phyloP scores from a whole-genome alignment of 2,329 filamentous ascomycete genomes.

The Botrytis fragariae region DNA sequence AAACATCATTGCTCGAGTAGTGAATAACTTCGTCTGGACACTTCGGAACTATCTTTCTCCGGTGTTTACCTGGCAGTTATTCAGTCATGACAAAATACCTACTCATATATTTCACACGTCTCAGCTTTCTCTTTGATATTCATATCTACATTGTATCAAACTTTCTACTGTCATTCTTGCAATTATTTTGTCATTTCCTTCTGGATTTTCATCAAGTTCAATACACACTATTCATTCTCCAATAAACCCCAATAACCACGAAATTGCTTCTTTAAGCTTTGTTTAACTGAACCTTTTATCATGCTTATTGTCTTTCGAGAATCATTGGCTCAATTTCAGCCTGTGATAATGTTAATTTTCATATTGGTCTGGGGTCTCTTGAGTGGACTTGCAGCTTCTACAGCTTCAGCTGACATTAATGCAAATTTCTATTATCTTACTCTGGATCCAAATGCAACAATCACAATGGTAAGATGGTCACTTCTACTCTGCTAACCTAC shows the following conservation, averaged over 20 bases:
- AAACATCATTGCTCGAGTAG: neutral
- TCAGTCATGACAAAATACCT: neutral
- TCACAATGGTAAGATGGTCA: neutral
- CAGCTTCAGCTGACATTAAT: neutral
- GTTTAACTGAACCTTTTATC: neutral
- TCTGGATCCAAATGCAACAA: neutral
- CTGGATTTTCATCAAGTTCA: neutral
- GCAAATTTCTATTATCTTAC: conserved; percentile 13
- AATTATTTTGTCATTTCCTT: neutral
- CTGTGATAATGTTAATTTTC: neutral
- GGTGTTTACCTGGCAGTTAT: neutral
- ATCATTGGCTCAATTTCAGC: neutral
- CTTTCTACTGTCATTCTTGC: neutral
- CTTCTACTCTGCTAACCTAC: too few species aligned
- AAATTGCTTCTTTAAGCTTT: neutral
- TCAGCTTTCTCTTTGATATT: neutral
- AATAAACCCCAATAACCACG: neutral
- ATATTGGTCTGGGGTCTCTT: neutral
- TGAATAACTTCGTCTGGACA: neutral
- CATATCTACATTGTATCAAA: neutral
- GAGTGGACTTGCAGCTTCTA: neutral
- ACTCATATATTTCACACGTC: neutral
- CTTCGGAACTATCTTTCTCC: neutral
- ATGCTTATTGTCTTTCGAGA: neutral
- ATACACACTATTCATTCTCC: neutral